Evolutionary conservation across 1,284 basidiomycete species (phyloP), one percentile per base, ranked within the genome.

Genomic region (Pseudozyma flocculosa): DNA sequence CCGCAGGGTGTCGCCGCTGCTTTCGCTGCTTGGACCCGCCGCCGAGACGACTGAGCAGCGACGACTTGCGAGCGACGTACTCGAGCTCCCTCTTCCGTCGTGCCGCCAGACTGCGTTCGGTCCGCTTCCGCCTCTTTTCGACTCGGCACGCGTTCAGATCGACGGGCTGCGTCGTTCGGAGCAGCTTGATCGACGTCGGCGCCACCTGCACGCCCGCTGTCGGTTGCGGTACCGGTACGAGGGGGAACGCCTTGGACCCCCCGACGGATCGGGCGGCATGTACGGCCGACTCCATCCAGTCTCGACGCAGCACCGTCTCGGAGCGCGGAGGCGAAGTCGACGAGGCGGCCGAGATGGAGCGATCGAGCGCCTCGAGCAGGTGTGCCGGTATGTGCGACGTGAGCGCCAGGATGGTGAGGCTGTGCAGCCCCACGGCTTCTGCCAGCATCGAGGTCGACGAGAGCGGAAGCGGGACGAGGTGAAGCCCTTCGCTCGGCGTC

Each of bases 401-500:
- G 21, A 63, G 43, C 2, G 57, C 61, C 5, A 68, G 8, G 8
- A 52, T 37, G 15, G 57, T 45, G 10, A 53, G 51, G 11, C 54
- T 43, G 2, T 42, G 30, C 22, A 64, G 30, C 10, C 52, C 52
- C 37, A 64, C 45, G 5, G 57, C 54, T 26, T 52, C 37, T 2
- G 51, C 50, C 4, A 68, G 49, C 8, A 61, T 18, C 1, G 29
- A 10, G 40, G 64, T 57, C 8, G 65, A 56, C 4, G 46, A 54
- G 0, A 40, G 18, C 2, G 65, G 65, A 0, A 68, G 47, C n/a
- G 65, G 46, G 15, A 68, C 50, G 24, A 68, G 61, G 2, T 47
- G 13, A 0, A 58, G 32, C 0, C 43, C 42, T 9, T 17, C 2
- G 2, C 14, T 13, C 2, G 15, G 17, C 3, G 9, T 13, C 2